A percentile compares a stretch with the other conserved stretches of the same genome.
phyloP scores from a whole-genome alignment of 73 alveolate species.

The Symbiodinium pilosum region DNA sequence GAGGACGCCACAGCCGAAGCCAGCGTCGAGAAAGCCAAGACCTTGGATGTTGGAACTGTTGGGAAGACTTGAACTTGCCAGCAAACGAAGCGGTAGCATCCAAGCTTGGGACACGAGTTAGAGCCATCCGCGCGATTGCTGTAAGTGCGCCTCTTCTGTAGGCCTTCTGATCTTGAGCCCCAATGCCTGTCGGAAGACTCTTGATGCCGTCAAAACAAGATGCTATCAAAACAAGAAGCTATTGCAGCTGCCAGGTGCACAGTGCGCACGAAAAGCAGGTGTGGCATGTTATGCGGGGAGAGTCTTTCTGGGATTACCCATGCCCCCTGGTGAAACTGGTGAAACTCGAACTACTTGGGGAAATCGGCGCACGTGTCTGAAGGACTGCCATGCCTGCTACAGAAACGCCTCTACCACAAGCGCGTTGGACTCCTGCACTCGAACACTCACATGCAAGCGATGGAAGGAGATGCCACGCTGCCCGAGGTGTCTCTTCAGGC shows the following conservation, averaged over 20 bases:
- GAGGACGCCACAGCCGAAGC: background rate
- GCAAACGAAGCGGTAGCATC: background rate
- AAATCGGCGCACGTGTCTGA: no score
- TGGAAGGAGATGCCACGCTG: background rate
- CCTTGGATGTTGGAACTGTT: no score
- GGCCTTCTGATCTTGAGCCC: conserved; percentile 3
- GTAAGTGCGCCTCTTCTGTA: background rate
- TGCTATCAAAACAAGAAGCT: no score
- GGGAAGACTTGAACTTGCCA: no score
- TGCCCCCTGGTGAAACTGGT: background rate
- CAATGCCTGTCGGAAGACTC: background rate
- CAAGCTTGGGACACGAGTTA: background rate
- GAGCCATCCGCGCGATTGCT: background rate
- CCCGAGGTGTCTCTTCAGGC: background rate
- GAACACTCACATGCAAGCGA: background rate
- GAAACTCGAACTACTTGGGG: no score
- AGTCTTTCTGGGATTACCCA: background rate
- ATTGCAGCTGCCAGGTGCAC: no score
- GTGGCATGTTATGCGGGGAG: background rate
- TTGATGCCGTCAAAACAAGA: background rate
- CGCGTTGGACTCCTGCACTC: background rate
- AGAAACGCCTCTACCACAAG: background rate
- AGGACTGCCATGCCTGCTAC: background rate
- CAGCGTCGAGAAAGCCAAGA: background rate
- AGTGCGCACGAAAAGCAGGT: background rate